Evolutionary conservation across 441 rosid genomes (phyloP).

Genomic region (Adansonia madagascariensis): DNA sequence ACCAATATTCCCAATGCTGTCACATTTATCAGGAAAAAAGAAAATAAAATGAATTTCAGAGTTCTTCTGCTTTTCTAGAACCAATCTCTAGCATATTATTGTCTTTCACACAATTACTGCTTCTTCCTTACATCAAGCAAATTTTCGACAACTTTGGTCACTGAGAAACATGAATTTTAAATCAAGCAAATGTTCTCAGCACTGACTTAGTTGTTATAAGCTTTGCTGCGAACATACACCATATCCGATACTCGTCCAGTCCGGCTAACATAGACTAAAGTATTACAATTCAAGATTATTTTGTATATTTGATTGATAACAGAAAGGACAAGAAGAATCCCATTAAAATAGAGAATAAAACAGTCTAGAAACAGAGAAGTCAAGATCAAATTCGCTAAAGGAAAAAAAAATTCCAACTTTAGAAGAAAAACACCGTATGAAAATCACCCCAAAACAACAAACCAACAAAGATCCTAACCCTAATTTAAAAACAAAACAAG

Average conservation of each 20-base stretch:
- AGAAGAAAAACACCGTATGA: neutral
- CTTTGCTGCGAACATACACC: neutral
- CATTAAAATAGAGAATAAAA: neutral
- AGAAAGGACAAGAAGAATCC: neutral
- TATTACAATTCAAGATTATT: neutral
- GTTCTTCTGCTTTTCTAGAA: neutral
- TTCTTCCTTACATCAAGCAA: neutral
- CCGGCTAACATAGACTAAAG: neutral
- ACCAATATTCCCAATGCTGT: constrained; percentile 74
- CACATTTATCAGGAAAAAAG: constrained; percentile 25
- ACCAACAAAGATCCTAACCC: neutral
- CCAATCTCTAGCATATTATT: neutral
- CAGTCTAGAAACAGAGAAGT: neutral
- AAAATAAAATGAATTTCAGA: neutral
- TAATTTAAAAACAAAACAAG: neutral
- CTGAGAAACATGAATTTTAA: neutral
- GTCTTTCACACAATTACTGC: neutral
- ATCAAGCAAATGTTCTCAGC: neutral
- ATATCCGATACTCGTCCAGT: neutral
- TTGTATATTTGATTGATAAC: neutral
- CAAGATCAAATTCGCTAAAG: neutral
- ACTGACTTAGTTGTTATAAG: neutral
- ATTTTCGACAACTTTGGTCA: neutral
- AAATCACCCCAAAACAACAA: neutral
- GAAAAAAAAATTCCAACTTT: neutral